Evolutionary conservation across 2,329 filamentous ascomycete species (phyloP), one percentile per base, ranked within the genome.

Genomic region (Xylariaceae sp.): DNA sequence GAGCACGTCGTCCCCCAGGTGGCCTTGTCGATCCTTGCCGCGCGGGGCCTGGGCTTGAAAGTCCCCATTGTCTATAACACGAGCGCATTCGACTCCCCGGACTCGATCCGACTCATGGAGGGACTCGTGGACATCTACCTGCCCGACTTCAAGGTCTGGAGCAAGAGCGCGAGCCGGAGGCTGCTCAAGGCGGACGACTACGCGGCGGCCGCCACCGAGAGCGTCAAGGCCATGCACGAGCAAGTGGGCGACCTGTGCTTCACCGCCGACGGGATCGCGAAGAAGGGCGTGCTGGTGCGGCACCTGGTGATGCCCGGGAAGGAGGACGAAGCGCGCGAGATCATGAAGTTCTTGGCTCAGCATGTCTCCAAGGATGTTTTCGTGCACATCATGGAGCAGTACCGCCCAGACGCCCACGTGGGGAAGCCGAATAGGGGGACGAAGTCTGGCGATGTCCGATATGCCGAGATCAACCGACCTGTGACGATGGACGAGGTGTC

Each of bases 301-400:
- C 88, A 94, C 63, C 73, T 94, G 2, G 86, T 91, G 19, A 94
- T 94, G 88, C 88, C 87, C 0, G 86, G 86, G 0, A 80, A 82
- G 54, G 84, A 87, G 56, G 77, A 78, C 15, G 87, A 93, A 63
- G 84, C 84, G 0, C 72, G 73, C 38, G 69, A 80, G 48, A 93
- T 94, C 45, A 84, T 94, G 71, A 72, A 68, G 47, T 94, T 87
- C 73, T 68, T 94, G 13, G 87, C 86, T 0, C 69, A 76, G 19
- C 78, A 89, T 39, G 73, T 94, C 2, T 87, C 84, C 3, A 74
- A 69, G 41, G 87, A 93, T 61, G 72, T 85, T 33, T 91, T 90
- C 63, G 77, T 93, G 45, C 84, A 94, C 59, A 83, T 94, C 50
- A 93, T 93, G 87, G 87, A 94, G 64, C 88, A 94, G 64, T 93